phyloP scores from a whole-genome alignment of 139 green algal genomes.

The Ettlia oleoabundans region DNA sequence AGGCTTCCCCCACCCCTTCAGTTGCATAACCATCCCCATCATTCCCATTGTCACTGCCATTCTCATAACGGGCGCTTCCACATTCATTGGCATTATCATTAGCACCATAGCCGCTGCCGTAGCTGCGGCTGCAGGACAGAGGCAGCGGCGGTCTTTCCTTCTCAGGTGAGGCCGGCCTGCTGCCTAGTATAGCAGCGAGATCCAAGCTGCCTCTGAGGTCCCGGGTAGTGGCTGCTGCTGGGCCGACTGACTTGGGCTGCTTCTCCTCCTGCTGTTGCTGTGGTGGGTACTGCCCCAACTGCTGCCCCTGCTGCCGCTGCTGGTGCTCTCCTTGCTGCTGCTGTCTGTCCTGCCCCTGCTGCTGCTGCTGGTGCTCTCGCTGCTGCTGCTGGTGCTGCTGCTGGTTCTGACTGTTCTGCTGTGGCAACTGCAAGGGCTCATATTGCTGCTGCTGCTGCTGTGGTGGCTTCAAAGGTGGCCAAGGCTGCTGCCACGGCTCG shows the following conservation, averaged over 20 bases:
- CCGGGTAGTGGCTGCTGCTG: not conserved
- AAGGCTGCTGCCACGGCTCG: no score
- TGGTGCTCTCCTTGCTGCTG: not conserved
- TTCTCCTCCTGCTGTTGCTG: not conserved
- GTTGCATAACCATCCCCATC: no score
- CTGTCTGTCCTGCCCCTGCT: not conserved
- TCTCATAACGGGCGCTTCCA: no score
- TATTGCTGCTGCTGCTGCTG: not conserved
- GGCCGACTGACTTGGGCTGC: not conserved
- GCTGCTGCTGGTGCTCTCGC: not conserved
- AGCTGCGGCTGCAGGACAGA: not conserved
- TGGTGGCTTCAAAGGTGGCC: not conserved
- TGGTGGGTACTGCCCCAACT: not conserved
- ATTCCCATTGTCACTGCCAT: no score
- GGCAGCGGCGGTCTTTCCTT: not conserved
- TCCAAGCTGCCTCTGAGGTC: slow-evolving; percentile 9
- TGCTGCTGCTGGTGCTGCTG: not conserved
- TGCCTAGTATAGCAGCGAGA: slow-evolving; percentile 10
- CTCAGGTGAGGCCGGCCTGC: not conserved
- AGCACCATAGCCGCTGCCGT: no score
- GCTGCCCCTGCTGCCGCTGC: no score
- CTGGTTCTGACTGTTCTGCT: not conserved
- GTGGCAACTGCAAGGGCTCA: not conserved
- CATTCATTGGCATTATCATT: no score
- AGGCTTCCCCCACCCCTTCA: no score